Conservation (phyloP, 108 stramenopile genomes). For the Pseudonitzschia pungens region DNA sequence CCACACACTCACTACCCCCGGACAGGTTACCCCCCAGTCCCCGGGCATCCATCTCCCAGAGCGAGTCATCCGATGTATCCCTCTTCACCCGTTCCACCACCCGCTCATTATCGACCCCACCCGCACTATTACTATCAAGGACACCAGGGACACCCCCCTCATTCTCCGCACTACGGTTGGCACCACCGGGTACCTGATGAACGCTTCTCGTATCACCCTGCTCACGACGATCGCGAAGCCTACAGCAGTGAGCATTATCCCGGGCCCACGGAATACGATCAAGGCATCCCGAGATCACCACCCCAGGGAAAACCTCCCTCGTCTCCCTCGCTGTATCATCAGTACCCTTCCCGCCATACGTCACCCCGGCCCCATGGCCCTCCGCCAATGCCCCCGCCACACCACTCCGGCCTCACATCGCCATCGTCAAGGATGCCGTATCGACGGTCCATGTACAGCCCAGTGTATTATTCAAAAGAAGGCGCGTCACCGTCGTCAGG, state of each 20-base stretch:
- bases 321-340: background rate
- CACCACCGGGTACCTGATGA: background rate
- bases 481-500: too few species aligned
- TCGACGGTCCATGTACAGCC: background rate
- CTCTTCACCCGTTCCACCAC: background rate
- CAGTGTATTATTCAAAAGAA: background rate
- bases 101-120: slow-evolving; percentile 1
- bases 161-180: slow-evolving; percentile 9
- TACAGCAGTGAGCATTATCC: background rate
- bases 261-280: background rate
- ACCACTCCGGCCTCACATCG: slow-evolving; percentile 1
- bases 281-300: background rate
- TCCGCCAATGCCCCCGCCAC: slow-evolving; percentile 14
- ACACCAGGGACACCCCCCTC: slow-evolving; percentile 8
- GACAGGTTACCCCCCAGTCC: background rate
- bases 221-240: slow-evolving; percentile 7
- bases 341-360: slow-evolving; percentile 8
- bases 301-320: background rate
- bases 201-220: background rate
- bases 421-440: slow-evolving; percentile 8
- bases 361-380: slow-evolving; percentile 18
- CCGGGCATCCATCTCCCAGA: background rate
- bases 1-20: background rate
- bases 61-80: background rate
- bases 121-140: slow-evolving; percentile 10